Percentiles rank a stretch among this genome's conserved stretches.
Conservation (phyloP, 2,329 filamentous ascomycete genomes). For the Thelonectria olida region DNA sequence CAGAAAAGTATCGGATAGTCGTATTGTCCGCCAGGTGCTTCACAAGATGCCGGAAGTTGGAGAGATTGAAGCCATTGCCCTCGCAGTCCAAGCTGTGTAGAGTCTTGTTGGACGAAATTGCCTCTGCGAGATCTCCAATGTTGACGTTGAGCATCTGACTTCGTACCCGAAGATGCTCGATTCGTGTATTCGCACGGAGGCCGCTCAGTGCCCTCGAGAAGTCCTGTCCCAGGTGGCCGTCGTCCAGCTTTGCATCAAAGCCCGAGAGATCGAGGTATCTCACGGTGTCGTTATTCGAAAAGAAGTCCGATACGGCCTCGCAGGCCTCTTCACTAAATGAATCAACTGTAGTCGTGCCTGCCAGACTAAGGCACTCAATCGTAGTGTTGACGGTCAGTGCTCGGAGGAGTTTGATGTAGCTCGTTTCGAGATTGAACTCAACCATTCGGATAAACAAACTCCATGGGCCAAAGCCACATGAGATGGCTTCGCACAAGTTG, state of each 20-base stretch:
- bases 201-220: conserved; percentile 61
- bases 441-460: conserved; percentile 65
- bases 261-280: conserved; percentile 66
- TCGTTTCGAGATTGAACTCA: conserved; percentile 62
- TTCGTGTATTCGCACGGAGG: conserved; percentile 53
- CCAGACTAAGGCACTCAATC: conserved; percentile 62
- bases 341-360: conserved; percentile 61
- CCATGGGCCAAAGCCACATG: conserved; percentile 57
- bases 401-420: conserved; percentile 60
- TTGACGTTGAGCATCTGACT: conserved; percentile 66
- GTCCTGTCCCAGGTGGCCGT: conserved; percentile 63
- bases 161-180: conserved; percentile 62
- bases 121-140: conserved; percentile 61
- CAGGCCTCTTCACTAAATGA: conserved; percentile 57
- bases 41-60: conserved; percentile 58
- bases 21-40: conserved; percentile 54
- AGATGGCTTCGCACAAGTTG: conserved; percentile 58
- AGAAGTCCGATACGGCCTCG: conserved; percentile 58
- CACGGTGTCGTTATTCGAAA: conserved; percentile 60
- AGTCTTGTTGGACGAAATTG: conserved; percentile 58
- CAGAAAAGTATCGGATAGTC: conserved; percentile 55
- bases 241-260: conserved; percentile 65
- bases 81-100: conserved; percentile 64
- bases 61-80: conserved; percentile 63
- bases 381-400: conserved; percentile 60